Evolutionary conservation across 768 basidiomycete species (phyloP).

Genomic region (Sistotremastrum niveocremeum): DNA sequence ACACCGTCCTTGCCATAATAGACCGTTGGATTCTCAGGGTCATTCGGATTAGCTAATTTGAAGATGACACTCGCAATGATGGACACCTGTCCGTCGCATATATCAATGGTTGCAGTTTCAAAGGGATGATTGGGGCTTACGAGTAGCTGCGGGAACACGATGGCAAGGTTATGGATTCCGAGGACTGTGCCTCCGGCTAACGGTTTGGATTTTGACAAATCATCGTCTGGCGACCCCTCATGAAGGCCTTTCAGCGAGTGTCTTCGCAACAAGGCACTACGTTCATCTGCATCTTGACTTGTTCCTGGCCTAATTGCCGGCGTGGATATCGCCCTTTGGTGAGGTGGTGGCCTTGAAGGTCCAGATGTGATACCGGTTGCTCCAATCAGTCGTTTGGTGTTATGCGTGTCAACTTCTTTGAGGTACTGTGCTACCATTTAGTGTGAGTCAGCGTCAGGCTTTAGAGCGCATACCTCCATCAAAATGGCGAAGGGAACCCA

Average conservation of each 20-base stretch:
- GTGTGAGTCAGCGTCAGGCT: background rate
- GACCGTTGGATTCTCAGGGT: conserved; percentile 34
- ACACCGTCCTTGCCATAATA: conserved; percentile 82
- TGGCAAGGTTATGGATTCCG: conserved; percentile 90
- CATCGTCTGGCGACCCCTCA: conserved; percentile 28
- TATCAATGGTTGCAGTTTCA: conserved; percentile 4
- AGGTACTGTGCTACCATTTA: conserved; percentile 25
- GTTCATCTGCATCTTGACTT: conserved; percentile 27
- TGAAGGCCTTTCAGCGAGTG: conserved; percentile 20
- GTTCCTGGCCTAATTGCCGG: conserved; percentile 20
- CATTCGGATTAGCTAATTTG: conserved; percentile 54
- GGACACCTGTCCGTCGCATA: conserved; percentile 44
- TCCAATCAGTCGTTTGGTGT: too few species aligned
- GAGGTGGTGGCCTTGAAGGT: conserved; percentile 26
- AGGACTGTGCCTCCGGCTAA: conserved; percentile 83
- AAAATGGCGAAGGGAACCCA: conserved; percentile 97
- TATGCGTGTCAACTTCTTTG: conserved; percentile 8
- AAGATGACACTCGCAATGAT: conserved; percentile 81
- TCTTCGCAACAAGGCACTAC: conserved; percentile 20
- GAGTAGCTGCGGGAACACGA: conserved; percentile 89
- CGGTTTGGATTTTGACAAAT: conserved; percentile 24
- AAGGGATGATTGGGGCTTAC: conserved; percentile 31
- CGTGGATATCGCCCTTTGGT: conserved; percentile 40
- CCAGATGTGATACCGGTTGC: too few species aligned
- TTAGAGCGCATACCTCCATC: conserved; percentile 60